phyloP scores from a whole-genome alignment of 2,329 filamentous ascomycete genomes.

The Emydomyces testavorans region DNA sequence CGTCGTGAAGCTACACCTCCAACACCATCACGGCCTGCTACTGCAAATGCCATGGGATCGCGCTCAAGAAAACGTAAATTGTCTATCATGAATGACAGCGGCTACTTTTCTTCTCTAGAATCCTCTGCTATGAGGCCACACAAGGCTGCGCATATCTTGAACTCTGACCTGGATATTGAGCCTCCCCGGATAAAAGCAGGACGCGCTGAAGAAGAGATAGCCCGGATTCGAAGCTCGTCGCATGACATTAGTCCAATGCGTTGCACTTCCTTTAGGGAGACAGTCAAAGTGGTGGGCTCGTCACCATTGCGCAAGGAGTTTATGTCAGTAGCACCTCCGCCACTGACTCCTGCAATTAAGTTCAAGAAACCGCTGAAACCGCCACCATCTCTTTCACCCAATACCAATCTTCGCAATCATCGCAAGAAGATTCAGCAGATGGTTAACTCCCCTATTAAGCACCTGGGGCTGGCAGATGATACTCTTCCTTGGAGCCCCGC shows the following conservation, averaged over 20 bases:
- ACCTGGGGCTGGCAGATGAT: conserved; percentile 32
- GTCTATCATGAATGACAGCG: conserved; percentile 77
- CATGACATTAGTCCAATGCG: conserved; percentile 69
- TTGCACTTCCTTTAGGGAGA: conserved; percentile 33
- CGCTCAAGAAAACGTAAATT: conserved; percentile 66
- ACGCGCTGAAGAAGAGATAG: conserved; percentile 90
- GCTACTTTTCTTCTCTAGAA: conserved; percentile 91
- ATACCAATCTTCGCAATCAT: conserved; percentile 82
- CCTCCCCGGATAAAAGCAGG: conserved; percentile 75
- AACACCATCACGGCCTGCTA: conserved; percentile 53
- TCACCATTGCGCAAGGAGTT: conserved; percentile 55
- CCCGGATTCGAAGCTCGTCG: conserved; percentile 79
- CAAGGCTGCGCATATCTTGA: conserved; percentile 52
- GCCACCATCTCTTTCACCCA: conserved; percentile 74
- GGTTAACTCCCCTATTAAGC: conserved; percentile 61
- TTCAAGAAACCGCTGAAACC: conserved; percentile 57
- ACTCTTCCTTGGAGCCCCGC: conserved; percentile 38
- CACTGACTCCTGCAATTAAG: conserved; percentile 73
- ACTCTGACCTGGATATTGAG: conserved; percentile 62
- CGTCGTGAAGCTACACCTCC: conserved; percentile 58
- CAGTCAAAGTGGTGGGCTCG: conserved; percentile 42
- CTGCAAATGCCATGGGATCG: conserved; percentile 50
- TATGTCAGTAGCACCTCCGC: conserved; percentile 47
- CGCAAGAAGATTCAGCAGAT: conserved; percentile 70
- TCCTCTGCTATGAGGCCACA: conserved; percentile 73